Evolutionary conservation across 768 basidiomycete genomes (phyloP), one percentile per base, ranked within the genome.

Genomic region (Panus rudis): DNA sequence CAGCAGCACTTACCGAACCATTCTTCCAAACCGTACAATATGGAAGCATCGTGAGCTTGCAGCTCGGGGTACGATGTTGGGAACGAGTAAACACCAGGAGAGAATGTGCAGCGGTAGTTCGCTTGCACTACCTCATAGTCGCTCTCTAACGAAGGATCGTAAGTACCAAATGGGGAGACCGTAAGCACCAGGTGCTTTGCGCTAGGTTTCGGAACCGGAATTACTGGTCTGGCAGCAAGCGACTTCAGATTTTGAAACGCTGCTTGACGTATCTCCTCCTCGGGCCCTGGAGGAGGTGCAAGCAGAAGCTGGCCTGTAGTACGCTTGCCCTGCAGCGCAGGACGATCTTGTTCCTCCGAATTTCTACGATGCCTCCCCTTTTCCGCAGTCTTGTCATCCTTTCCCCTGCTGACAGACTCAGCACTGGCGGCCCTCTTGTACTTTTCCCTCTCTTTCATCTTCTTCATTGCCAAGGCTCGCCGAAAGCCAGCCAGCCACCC

Each of bases 111-210:
- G 1, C 64, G 65, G 4, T 69, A 52, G 28, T 60, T 61, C 2
- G 62, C 51, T 6, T 65, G 64, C 13, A 70, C 35, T 19, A 71
- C 41, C 40, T 68, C 63, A 46, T 69, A 68, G 45, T 74, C 69
- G 35, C 72, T 66, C 10, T 52, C 48, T 4, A 66, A 55, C 8
- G 63, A 21, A 13, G 43, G 13, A 10, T 37, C 24, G 6, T 16
- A 61, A 39, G 35, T 53, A 26, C 33, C 52, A 54, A 46, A 58
- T 0, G 74, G 69, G 3, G 70, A 61, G 2, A 76, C 63, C 39
- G 75, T 78, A 3, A 84, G 59, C 5, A 82, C 55, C 1, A 83
- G 55, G 52, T 79, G 78, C 25, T 65, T 70, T 19, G 63, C 48
- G 11, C 57, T 51, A 14, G 69, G 59, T 4, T 57, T 58, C 10